Evolutionary conservation across 768 basidiomycete species (phyloP), one percentile per base, ranked within the genome.

Genomic region (Chiua virens): DNA sequence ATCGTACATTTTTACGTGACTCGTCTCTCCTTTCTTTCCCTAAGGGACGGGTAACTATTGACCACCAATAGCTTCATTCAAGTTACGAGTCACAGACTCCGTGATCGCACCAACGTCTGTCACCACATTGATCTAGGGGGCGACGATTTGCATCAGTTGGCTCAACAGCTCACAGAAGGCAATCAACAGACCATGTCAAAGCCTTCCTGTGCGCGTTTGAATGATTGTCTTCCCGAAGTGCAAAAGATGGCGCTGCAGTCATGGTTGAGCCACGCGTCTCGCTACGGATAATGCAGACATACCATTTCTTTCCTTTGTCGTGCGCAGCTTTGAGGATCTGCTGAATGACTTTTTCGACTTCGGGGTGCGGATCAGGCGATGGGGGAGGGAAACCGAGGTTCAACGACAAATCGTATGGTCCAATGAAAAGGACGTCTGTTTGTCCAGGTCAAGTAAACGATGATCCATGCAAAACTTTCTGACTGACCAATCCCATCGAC

Each of bases 381-480:
- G 85, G 85, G 6, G 80, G 67, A 1, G 81, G 76, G 60, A 77
- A 81, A 32, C 85, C 84, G 23, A 85, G 71, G 1, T 78, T 75
- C 45, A 85, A 72, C 2, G 86, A 87, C 37, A 87, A 74, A 60
- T 87, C 85, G 53, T 80, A 87, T 4, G 85, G 85, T 4, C 85
- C 85, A 47, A 87, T 79, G 66, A 84, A 83, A 20, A 85, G 66
- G 14, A 76, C 74, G 52, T 81, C 79, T 77, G 21, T 47, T 14
- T 13, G 4, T n/a, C 5, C 5, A 27, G 5, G 21, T 58, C 21
- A 52, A 46, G 11, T 3, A 18, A 10, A 1, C 4, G 22, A 40
- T 1, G 14, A n/a, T 7, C 8, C 18, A 35, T n/a, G n/a, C n/a
- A n/a, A n/a, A n/a, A n/a, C n/a, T n/a, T n/a, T 42, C 11, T 6